Evolutionary conservation across 805 yeast species (phyloP).

Genomic region (Lipomyces mesembrius): DNA sequence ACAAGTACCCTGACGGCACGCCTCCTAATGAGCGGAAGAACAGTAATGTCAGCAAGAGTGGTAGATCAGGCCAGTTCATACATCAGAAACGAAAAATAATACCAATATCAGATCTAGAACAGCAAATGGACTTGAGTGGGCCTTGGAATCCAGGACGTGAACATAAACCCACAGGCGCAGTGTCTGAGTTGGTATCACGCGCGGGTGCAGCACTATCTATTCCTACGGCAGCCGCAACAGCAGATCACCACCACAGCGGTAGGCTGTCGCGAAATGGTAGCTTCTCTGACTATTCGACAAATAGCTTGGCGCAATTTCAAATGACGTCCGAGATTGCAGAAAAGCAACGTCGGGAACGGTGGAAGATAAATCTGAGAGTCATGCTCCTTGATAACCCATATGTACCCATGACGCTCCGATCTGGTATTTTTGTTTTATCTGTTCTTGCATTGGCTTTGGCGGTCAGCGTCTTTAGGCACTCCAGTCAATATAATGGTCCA

Average conservation of each 20-base stretch:
- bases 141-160: constrained; percentile 31
- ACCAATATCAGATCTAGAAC: constrained; percentile 27
- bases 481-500: constrained; percentile 32
- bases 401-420: constrained; percentile 75
- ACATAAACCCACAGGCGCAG: constrained; percentile 12
- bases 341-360: constrained; percentile 18
- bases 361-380: constrained; percentile 64
- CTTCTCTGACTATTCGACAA: background rate
- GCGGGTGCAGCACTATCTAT: constrained; percentile 2
- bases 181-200: background rate
- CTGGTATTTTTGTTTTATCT: constrained; percentile 62
- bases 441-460: constrained; percentile 76
- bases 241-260: constrained; percentile 14
- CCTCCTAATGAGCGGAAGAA: background rate
- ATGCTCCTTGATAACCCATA: constrained; percentile 75
- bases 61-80: background rate
- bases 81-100: constrained; percentile 26
- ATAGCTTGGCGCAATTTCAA: constrained; percentile 26
- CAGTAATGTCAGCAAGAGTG: background rate
- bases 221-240: constrained; percentile 17
- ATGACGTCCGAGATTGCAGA: constrained; percentile 34
- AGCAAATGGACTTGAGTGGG: constrained; percentile 35
- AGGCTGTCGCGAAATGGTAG: background rate
- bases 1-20: background rate
- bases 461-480: constrained; percentile 54